These are phyloP conservation scores for Poa annua DNA, from an alignment of 176 grass and related monocot genomes.

Conservation along the genomic window DNA sequence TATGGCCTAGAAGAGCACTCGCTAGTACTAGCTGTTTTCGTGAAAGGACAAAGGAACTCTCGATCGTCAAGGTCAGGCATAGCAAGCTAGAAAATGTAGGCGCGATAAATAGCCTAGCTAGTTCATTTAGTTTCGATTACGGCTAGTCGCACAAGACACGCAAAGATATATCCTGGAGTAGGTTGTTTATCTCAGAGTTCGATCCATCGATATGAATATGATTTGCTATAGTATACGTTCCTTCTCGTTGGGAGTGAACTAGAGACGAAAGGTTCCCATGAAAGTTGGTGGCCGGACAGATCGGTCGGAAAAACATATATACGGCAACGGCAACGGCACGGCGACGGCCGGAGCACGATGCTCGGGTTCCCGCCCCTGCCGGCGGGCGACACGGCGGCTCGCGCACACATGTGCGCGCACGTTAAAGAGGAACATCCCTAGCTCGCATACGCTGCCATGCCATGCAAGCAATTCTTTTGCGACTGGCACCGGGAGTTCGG, in stretches of 20 bases:
- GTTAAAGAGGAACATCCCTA: slow-evolving; percentile 37
- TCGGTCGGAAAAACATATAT: background rate
- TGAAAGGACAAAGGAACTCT: no score
- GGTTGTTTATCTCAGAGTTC: background rate
- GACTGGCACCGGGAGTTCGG: background rate
- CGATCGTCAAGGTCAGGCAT: no score
- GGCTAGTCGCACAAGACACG: no score
- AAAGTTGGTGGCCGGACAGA: background rate
- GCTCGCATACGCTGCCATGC: background rate
- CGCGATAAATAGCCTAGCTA: no score
- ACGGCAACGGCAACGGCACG: background rate
- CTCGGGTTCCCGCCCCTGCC: slow-evolving; percentile 40
- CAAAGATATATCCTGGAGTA: background rate
- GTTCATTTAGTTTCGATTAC: no score
- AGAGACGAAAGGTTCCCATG: background rate
- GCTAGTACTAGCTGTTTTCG: no score
- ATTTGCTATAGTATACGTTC: slow-evolving; percentile 14
- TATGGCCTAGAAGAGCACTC: no score
- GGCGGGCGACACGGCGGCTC: background rate
- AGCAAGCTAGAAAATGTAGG: no score
- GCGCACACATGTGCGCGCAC: background rate
- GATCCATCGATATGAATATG: no score
- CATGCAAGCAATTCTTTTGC: background rate
- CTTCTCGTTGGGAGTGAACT: slow-evolving; percentile 29
- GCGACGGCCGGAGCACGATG: slow-evolving; percentile 46